phyloP scores from a whole-genome alignment of 1,284 basidiomycete species.

The Tetrapyrgos nigripes region DNA sequence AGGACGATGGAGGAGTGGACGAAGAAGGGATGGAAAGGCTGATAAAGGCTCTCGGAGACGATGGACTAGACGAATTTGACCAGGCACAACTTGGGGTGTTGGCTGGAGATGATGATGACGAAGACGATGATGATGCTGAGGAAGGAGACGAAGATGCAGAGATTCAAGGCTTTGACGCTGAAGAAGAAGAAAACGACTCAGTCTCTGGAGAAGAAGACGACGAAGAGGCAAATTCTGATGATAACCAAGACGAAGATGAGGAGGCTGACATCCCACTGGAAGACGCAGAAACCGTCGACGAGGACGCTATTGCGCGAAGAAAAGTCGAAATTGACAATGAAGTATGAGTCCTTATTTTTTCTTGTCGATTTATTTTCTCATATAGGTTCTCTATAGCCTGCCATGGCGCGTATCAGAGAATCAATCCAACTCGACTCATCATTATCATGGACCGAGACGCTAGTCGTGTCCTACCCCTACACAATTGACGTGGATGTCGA shows the following conservation, averaged over 20 bases:
- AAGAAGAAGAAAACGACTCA: constrained; percentile 27
- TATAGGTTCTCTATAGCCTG: constrained; percentile 55
- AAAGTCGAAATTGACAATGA: constrained; percentile 87
- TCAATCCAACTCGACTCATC: constrained; percentile 79
- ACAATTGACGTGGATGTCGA: constrained; percentile 81
- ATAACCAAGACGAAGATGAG: constrained; percentile 36
- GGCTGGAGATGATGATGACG: constrained; percentile 42
- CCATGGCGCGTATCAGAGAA: constrained; percentile 82
- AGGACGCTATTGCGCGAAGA: constrained; percentile 79
- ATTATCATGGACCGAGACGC: constrained; percentile 87
- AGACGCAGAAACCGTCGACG: constrained; percentile 76
- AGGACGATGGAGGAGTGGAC: constrained; percentile 66
- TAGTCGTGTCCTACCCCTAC: constrained; percentile 78
- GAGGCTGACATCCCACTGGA: constrained; percentile 69
- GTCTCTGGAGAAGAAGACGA: constrained; percentile 35
- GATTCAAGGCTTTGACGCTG: constrained; percentile 44
- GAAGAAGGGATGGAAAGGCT: constrained; percentile 69
- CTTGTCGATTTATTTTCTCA: constrained; percentile 10
- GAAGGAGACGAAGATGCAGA: constrained; percentile 41
- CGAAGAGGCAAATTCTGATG: constrained; percentile 26
- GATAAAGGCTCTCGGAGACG: constrained; percentile 71
- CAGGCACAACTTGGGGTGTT: constrained; percentile 54
- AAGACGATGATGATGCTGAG: constrained; percentile 40
- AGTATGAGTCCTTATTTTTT: constrained; percentile 46
- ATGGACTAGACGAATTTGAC: constrained; percentile 69